Evolutionary conservation across 2,329 filamentous ascomycete species (phyloP), one percentile per base, ranked within the genome.

Genomic region (Botrytis byssoidea): DNA sequence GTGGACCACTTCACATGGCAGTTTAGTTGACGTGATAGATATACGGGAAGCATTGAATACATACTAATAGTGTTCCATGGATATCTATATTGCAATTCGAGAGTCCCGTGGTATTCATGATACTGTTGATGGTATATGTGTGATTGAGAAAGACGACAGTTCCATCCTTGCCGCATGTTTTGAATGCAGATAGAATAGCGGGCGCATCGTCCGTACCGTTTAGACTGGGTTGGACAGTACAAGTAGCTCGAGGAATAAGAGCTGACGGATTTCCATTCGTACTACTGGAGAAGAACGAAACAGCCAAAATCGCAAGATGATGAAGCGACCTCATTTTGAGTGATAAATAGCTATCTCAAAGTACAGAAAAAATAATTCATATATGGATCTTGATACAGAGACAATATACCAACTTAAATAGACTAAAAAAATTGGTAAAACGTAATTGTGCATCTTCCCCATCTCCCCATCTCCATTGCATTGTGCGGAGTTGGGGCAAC

Each of bases 1-100:
- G 42, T 72, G 37, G 70, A 72, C 70, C 60, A 72, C 70, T 72
- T 44, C 1, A 29, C 5, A 37, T 29, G 22, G 18, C 18, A 63
- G 20, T 7, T 44, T 14, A 35, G 44, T 18, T 37, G 22, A 46
- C 25, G 20, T 84, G 82, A 75, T 88, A 82, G 12, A 85, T 86
- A 46, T 85, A 35, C 10, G 35, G 18, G 25, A 29, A 18, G 7
- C 25, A 6, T 63, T 16, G n/a, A 2, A n/a, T 16, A 61, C 32
- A 22, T 22, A 72, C 70, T 25, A 66, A 35, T 18, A 92, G 84
- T 22, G 85, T 86, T 35, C 89, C 89, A 75, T 85, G 83, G 69
- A 89, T 85, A 74, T 86, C 84, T 55, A 87, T 80, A 1, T 84
- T 82, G 20, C 82, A 81, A 75, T 87, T 81, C 1, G 82, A 73